Evolutionary conservation across 2,329 filamentous ascomycete species (phyloP).

Genomic region (Phyllosticta capitalensis): DNA sequence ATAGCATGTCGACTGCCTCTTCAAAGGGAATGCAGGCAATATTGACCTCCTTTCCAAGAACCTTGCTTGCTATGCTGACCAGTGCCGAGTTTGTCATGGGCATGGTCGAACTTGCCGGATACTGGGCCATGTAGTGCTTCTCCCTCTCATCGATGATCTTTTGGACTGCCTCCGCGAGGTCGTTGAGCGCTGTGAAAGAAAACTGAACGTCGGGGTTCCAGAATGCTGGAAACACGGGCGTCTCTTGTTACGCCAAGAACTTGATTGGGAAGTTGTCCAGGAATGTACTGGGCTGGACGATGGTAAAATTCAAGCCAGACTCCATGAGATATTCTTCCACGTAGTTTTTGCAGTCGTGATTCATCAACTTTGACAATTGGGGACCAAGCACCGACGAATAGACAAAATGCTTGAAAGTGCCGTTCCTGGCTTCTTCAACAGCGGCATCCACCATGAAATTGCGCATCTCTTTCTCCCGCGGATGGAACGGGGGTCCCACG

Average conservation of each 20-base stretch:
- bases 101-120: conserved; percentile 18
- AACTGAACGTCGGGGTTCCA: conserved; percentile 18
- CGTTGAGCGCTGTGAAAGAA: conserved; percentile 18
- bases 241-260: conserved; percentile 15
- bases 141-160: conserved; percentile 18
- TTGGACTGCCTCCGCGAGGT: conserved; percentile 19
- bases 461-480: conserved; percentile 25
- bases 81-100: conserved; percentile 15
- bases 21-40: conserved; percentile 14
- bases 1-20: conserved; percentile 14
- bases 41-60: conserved; percentile 19
- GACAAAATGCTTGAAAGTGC: conserved; percentile 27
- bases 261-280: conserved; percentile 23
- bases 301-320: conserved; percentile 24
- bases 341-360: conserved; percentile 28
- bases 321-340: conserved; percentile 30
- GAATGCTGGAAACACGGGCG: conserved; percentile 15
- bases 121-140: conserved; percentile 20
- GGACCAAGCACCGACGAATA: conserved; percentile 26
- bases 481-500: conserved; percentile 28
- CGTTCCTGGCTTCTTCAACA: conserved; percentile 13
- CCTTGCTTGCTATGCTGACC: conserved; percentile 14
- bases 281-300: conserved; percentile 27
- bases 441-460: conserved; percentile 30
- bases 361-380: conserved; percentile 26